These are phyloP conservation scores for Aspergillus coremiiformis DNA, from an alignment of 495 filamentous ascomycete species.

Conservation along the genomic window DNA sequence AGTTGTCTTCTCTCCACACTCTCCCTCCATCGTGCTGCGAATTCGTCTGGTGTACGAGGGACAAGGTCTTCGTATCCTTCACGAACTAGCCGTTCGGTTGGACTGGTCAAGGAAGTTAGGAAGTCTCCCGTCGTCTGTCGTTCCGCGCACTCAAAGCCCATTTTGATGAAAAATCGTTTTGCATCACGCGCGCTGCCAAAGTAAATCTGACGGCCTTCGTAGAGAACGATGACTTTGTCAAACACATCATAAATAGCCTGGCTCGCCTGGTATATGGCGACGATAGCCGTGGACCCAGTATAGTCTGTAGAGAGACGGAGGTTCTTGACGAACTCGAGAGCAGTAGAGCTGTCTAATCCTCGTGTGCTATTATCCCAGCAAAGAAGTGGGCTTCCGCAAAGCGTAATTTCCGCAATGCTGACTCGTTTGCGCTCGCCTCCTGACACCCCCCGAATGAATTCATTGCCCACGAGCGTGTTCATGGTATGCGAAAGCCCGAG, in stretches of 20 bases:
- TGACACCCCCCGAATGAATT: conserved; percentile 69
- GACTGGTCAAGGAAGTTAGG: conserved; percentile 70
- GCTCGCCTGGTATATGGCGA: conserved; percentile 82
- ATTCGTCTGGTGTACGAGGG: conserved; percentile 71
- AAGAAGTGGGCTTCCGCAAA: conserved; percentile 60
- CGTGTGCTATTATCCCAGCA: conserved; percentile 79
- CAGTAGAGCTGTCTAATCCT: conserved; percentile 73
- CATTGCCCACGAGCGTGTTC: conserved; percentile 73
- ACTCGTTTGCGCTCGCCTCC: conserved; percentile 82
- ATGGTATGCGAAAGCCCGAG: conserved; percentile 69
- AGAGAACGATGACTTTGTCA: conserved; percentile 71
- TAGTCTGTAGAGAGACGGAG: conserved; percentile 60
- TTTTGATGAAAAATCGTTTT: conserved; percentile 60
- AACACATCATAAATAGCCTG: conserved; percentile 71
- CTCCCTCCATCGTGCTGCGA: conserved; percentile 64
- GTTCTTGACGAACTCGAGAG: conserved; percentile 70
- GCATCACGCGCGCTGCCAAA: conserved; percentile 59
- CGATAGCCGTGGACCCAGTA: conserved; percentile 55
- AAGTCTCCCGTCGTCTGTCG: conserved; percentile 75
- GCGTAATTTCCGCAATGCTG: conserved; percentile 64
- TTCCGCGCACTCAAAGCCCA: conserved; percentile 68
- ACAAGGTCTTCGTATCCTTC: conserved; percentile 57
- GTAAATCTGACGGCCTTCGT: conserved; percentile 79
- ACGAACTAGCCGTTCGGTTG: conserved; percentile 56
- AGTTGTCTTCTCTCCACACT: conserved; percentile 61